These are phyloP conservation scores for Phaeosphaeriaceae sp. DNA, from an alignment of 2,329 filamentous ascomycete species.

Conservation along the genomic window DNA sequence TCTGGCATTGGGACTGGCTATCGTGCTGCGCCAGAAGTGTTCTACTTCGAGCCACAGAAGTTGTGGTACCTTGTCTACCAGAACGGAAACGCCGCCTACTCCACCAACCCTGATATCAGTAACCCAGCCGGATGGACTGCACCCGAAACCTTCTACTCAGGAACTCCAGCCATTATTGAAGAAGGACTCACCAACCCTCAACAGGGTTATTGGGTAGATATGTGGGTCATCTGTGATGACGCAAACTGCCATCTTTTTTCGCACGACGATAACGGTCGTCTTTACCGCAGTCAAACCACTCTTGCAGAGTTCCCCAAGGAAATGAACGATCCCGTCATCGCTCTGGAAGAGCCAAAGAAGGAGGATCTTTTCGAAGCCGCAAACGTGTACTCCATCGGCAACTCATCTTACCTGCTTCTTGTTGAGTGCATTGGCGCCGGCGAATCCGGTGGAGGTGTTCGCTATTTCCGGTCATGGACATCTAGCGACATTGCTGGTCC, in stretches of 20 bases:
- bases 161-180: conserved; percentile 42
- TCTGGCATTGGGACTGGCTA: conserved; percentile 50
- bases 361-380: conserved; percentile 49
- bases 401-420: conserved; percentile 46
- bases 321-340: conserved; percentile 49
- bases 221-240: conserved; percentile 54
- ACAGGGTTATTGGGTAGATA: conserved; percentile 54
- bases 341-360: conserved; percentile 36
- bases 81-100: conserved; percentile 54
- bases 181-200: conserved; percentile 34
- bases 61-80: conserved; percentile 55
- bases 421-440: conserved; percentile 50
- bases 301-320: conserved; percentile 46
- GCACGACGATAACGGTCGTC: conserved; percentile 52
- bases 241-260: conserved; percentile 51
- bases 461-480: conserved; percentile 54
- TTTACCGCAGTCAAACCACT: conserved; percentile 50
- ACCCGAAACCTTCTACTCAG: conserved; percentile 46
- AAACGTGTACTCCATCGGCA: conserved; percentile 46
- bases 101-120: conserved; percentile 51
- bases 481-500: conserved; percentile 38
- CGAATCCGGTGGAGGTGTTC: conserved; percentile 28
- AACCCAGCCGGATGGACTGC: conserved; percentile 52
- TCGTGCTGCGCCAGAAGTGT: conserved; percentile 52
- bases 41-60: conserved; percentile 53